Base-by-base conservation (phyloP, 352 stramenopile species). In the Phytophthora hybrid region DNA sequence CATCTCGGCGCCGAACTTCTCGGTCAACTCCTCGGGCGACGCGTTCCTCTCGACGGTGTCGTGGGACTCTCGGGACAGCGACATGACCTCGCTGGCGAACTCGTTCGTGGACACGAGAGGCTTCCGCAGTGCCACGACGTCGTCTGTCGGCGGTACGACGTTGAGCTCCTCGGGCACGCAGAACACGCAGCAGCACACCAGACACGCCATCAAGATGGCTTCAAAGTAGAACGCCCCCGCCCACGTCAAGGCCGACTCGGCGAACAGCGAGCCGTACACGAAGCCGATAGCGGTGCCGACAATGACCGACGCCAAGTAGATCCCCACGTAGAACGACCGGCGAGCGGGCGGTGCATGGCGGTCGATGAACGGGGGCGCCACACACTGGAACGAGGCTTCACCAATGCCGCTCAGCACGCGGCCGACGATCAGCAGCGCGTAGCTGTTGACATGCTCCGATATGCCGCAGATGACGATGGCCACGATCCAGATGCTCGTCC, bases 261-360 rank as follows among this genome's bases (percentile, higher is more conserved):
- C 79, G 46, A 94, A 84, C 18, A 88, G 29, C 31, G 85, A 82
- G 26, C 85, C 87, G 55, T 93, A 96, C 19, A 89, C 77, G 67
- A 96, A 97, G 18, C 91, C 91, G 18, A 93, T 64, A 14, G 91
- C 91, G 18, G 84, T 94, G 29, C 90, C 90, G 13, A 93, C 81
- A 34, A 94, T 94, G 57, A 97, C 89, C 6, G 87, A 91, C 59
- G 82, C 90, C 63, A 97, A 91, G 80, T 96, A 98, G 54, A 98
- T 76, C 47, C 86, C 92, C 11, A 98, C 78, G 85, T 92, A 98
- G 56, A 94, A 70, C 16, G 91, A 90, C 18, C 81, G 74, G 19
- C 79, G 76, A 2, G 73, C 53, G 26, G 77, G 57, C 9, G 82
- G 82, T 0, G 85, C 92, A 49, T 93, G 78, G 59, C 93, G 82